Base-by-base conservation (phyloP, 163 green algal genomes). In the Scenedesmus sp. region DNA sequence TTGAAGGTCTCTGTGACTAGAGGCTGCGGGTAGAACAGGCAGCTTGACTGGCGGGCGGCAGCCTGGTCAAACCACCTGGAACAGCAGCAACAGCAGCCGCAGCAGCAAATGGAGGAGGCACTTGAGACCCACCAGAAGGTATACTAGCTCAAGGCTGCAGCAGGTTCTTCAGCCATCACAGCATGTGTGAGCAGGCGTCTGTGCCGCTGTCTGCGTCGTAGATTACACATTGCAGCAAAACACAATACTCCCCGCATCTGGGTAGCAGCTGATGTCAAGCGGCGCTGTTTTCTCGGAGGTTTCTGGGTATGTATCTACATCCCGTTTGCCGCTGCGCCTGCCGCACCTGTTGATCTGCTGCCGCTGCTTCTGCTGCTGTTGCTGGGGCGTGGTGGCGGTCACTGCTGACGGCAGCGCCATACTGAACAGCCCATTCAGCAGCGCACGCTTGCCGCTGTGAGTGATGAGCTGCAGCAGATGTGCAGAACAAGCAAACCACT, bases 11-110 rank as follows among this genome's bases (percentile, higher is more conserved):
- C 67, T 20, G 66, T 23, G 26, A 82, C 67, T 54, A 90, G 26
- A 18, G 73, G 34, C 34, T 87, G 79, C 7, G 60, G 79, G 62
- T 87, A 60, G 59, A 81, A 87, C 88, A 87, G 54, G 81, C 64
- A 54, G 60, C 56, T 62, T 62, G 56, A 34, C 7, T 73, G 46
- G 56, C 15, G 67, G 56, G 52, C 2, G 1, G 5, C 54, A 4
- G 18, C 55, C 15, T 64, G 55, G 34, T 73, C 70, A 83, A 23
- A 52, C 70, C 52, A 57, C 70, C 60, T 81, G 89, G 82, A 85
- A 16, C 70, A 90, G 86, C 86, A 90, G 26, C 70, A 90, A 3
- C 26, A 90, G 60, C 66, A 90, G 85, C 85, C 1, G 84, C 84
- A 89, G 84, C 84, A 89, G 64, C 84, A 59, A 59, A 57, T 46